These are phyloP conservation scores for Parsonsia alboflavescens DNA, from an alignment of 257 asterid genomes.

Conservation along the genomic window DNA sequence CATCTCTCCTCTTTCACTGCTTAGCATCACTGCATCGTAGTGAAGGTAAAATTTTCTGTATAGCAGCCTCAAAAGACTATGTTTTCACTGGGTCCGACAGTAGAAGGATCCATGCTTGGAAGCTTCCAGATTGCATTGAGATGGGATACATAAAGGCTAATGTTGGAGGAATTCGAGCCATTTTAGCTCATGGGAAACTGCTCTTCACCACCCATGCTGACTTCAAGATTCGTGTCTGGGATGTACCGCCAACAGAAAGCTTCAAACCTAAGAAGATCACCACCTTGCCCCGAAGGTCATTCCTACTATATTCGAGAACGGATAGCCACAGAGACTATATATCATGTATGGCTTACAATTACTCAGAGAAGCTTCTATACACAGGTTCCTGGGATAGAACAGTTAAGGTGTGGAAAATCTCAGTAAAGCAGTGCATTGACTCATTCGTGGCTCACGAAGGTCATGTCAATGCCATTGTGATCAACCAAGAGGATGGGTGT, in stretches of 20 bases:
- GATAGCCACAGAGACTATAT: constrained; percentile 31
- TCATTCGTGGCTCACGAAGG: constrained; percentile 65
- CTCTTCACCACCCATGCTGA: constrained; percentile 59
- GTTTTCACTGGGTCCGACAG: constrained; percentile 58
- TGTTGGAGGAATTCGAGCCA: constrained; percentile 47
- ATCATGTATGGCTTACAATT: constrained; percentile 50
- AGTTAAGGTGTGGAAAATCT: constrained; percentile 57
- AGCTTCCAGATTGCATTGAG: constrained; percentile 52
- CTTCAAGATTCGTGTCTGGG: constrained; percentile 55
- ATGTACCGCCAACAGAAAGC: constrained; percentile 27
- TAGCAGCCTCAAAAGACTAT: constrained; percentile 41
- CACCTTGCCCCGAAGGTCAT: constrained; percentile 45
- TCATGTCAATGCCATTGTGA: constrained; percentile 45
- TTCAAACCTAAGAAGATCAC: constrained; percentile 35
- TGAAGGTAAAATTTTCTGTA: constrained; percentile 48
- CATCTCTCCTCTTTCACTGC: constrained; percentile 58
- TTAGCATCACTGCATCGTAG: constrained; percentile 58
- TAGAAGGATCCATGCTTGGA: constrained; percentile 62
- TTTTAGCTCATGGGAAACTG: constrained; percentile 40
- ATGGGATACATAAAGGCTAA: constrained; percentile 48
- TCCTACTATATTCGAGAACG: constrained; percentile 31
- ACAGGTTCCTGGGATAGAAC: constrained; percentile 69
- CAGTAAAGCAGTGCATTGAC: constrained; percentile 42
- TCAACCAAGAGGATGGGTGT: constrained; percentile 53
- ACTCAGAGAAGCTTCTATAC: constrained; percentile 44